A percentile compares a stretch with the other conserved stretches of the same genome.
phyloP scores from a whole-genome alignment of 2,329 filamentous ascomycete genomes.

The Teratosphaeria viscida region DNA sequence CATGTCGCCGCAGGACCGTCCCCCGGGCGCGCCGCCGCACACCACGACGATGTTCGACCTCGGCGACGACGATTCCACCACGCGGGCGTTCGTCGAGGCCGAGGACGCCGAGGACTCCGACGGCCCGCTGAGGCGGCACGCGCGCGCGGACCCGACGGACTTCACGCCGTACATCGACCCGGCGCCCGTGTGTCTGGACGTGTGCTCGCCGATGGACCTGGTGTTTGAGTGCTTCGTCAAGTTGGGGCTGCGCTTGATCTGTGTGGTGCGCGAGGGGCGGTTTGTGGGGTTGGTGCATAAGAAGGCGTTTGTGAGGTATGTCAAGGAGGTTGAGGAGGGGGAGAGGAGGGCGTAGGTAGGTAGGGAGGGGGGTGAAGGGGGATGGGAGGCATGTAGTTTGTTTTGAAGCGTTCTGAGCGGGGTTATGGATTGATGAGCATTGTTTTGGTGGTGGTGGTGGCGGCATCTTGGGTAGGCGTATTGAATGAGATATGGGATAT shows the following conservation, averaged over 20 bases:
- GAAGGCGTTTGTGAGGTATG: conserved; percentile 91
- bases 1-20: conserved; percentile 56
- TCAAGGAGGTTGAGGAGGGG: conserved; percentile 65
- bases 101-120: neutral
- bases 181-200: conserved; percentile 77
- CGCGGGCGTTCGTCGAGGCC: conserved; percentile 31
- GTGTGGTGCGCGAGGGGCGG: conserved; percentile 71
- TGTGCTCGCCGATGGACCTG: conserved; percentile 81
- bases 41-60: conserved; percentile 16
- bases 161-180: conserved; percentile 90
- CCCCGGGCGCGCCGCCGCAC: conserved; percentile 3
- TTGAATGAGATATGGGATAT: no score
- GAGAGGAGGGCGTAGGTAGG: conserved; percentile 4
- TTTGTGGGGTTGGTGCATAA: conserved; percentile 92
- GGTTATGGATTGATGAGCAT: no score
- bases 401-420: no score
- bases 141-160: conserved; percentile 56
- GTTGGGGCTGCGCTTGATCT: conserved; percentile 83
- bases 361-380: conserved; percentile 51
- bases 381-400: conserved; percentile 3
- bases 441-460: no score
- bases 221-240: conserved; percentile 97
- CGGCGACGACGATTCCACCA: conserved; percentile 25
- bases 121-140: neutral
- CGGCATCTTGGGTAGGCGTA: no score